phyloP scores from a whole-genome alignment of 108 stramenopile genomes.

The Chaetoceros tenuissimus region DNA sequence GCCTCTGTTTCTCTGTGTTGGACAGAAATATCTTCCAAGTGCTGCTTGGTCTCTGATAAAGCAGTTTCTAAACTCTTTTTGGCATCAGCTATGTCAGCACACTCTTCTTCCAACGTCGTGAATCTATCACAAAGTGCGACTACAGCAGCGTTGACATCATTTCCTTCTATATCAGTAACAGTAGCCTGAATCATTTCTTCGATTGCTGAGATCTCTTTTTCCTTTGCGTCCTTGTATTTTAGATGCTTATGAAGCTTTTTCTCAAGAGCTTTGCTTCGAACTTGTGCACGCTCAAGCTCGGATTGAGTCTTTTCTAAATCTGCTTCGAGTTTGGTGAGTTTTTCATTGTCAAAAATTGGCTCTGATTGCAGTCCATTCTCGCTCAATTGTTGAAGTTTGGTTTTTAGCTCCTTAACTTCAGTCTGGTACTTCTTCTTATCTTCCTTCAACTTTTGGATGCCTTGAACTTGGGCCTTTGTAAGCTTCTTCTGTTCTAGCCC shows the following conservation, averaged over 20 bases:
- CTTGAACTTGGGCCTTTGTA: slow-evolving; percentile 64
- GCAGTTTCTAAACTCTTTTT: not conserved
- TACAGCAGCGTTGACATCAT: slow-evolving; percentile 48
- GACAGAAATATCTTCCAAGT: not conserved
- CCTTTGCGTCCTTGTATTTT: slow-evolving; percentile 58
- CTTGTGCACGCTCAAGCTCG: slow-evolving; percentile 41
- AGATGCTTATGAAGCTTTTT: slow-evolving; percentile 73
- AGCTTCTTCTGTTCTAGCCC: slow-evolving; percentile 64
- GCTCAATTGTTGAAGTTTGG: no score
- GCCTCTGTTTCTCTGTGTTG: not conserved
- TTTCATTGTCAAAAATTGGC: no score
- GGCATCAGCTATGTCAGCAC: not conserved
- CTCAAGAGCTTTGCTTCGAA: slow-evolving; percentile 65
- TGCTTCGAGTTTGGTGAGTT: no score
- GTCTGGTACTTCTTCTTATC: no score
- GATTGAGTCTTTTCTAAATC: no score
- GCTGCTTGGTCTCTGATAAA: not conserved
- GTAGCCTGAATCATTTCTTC: slow-evolving; percentile 29
- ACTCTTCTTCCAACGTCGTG: slow-evolving; percentile 51
- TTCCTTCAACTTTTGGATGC: slow-evolving; percentile 71
- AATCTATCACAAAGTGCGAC: slow-evolving; percentile 51
- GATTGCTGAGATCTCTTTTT: slow-evolving; percentile 61
- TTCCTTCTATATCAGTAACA: slow-evolving; percentile 35
- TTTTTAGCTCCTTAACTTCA: no score
- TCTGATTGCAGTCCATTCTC: no score